Percentiles rank a stretch among this genome's conserved stretches.
These are phyloP conservation scores for Fulvia fulva DNA, from an alignment of 2,329 filamentous ascomycete genomes.

Conservation along the genomic window DNA sequence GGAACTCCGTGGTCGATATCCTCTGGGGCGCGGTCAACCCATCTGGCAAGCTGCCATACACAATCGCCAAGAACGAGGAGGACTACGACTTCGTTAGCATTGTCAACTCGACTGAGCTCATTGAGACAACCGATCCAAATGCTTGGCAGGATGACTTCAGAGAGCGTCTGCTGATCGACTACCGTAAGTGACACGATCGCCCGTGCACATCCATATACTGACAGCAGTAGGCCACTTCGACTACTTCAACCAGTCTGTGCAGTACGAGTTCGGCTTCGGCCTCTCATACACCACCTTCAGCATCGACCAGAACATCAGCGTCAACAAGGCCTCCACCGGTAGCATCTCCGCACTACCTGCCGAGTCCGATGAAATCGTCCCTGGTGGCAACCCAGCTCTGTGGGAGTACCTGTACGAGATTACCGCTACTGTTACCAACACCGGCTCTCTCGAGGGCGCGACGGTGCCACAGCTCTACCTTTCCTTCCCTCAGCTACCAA, in stretches of 20 bases:
- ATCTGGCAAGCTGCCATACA: conserved; percentile 30
- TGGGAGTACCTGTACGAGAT: conserved; percentile 60
- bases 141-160: conserved; percentile 49
- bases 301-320: conserved; percentile 12
- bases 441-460: conserved; percentile 49
- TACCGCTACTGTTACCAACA: conserved; percentile 59
- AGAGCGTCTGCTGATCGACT: conserved; percentile 53
- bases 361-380: conserved; percentile 14
- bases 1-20: conserved; percentile 41
- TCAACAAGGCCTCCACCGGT: conserved; percentile 6
- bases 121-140: conserved; percentile 33
- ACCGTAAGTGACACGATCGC: conserved; percentile 32
- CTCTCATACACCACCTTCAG: conserved; percentile 31
- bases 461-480: conserved; percentile 56
- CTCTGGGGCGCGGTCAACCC: conserved; percentile 31
- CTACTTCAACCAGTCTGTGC: conserved; percentile 31
- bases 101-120: conserved; percentile 37
- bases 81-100: conserved; percentile 34
- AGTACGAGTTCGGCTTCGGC: conserved; percentile 30
- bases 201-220: background rate
- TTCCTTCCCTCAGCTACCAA: conserved; percentile 39
- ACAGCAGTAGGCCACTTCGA: conserved; percentile 41
- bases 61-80: conserved; percentile 25
- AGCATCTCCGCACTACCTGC: conserved; percentile 18
- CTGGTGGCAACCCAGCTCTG: conserved; percentile 41